phyloP scores from a whole-genome alignment of 2,329 filamentous ascomycete genomes.

The Fusarium metavorans region DNA sequence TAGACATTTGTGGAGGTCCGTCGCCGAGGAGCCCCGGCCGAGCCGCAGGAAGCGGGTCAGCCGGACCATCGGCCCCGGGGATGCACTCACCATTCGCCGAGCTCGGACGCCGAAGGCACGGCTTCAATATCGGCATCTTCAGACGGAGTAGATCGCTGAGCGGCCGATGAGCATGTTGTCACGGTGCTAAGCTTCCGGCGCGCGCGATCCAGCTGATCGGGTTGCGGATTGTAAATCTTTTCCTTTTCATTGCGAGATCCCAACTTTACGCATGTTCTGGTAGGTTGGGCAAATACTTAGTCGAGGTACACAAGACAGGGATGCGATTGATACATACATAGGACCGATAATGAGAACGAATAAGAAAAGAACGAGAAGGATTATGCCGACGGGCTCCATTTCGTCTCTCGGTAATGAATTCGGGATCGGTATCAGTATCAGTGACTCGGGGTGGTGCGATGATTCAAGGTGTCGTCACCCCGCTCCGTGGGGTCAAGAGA shows the following conservation, averaged over 20 bases:
- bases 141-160: conserved; percentile 18
- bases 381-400: conserved; percentile 45
- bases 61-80: neutral
- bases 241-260: conserved; percentile 18
- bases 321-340: conserved; percentile 25
- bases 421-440: neutral
- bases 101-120: conserved; percentile 27
- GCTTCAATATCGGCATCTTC: conserved; percentile 35
- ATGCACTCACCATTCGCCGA: conserved; percentile 44
- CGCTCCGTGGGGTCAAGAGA: neutral
- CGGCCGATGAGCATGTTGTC: conserved; percentile 39
- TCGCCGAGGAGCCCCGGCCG: conserved; percentile 9
- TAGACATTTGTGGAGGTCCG: neutral
- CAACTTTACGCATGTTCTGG: conserved; percentile 35
- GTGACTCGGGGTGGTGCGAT: conserved; percentile 8
- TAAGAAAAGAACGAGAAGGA: conserved; percentile 40
- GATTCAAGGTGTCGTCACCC: conserved; percentile 6
- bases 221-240: conserved; percentile 37
- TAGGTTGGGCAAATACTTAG: conserved; percentile 10
- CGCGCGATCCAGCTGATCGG: conserved; percentile 39
- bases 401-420: neutral
- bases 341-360: conserved; percentile 38
- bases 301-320: neutral
- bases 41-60: conserved; percentile 17
- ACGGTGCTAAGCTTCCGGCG: conserved; percentile 48